Base-by-base conservation (phyloP, 345 rosid species). In the Citrus glauca region DNA sequence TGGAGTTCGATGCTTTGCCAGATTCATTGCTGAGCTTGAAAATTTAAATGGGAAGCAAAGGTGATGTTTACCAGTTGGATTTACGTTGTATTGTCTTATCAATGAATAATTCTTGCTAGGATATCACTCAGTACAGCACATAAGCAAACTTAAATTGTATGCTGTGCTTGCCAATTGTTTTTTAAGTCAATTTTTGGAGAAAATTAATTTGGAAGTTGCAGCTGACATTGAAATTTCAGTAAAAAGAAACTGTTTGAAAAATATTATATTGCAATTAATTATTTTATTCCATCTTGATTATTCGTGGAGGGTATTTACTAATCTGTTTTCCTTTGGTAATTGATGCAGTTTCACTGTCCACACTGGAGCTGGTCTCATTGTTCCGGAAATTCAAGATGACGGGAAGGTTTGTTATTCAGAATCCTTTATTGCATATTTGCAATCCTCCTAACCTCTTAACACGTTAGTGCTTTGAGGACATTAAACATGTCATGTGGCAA, bases 1-100 rank as follows among this genome's bases (percentile, higher is more conserved):
- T 76, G 99, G 98, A 42, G 95, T 96, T n/a, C 80, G 97, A 72
- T 96, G 98, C 85, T 93, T 97, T 78, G 99, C 98, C 2, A 90
- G 88, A 86, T 93, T 94, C 83, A 85, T 94, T 55, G 89, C 98
- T 1, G 91, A 97, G 87, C 85, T 94, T 78, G 93, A 97, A 77
- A 91, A 88, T 81, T 77, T 93, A 48, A 87, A 83, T 1, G 98
- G 98, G 65, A 89, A 76, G 76, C 89, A 85, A 22, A 91, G 97
- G 92, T 92, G 86, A 33, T 30, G 24, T 35, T 45, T 48, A 71
- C 37, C 45, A 42, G 57, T 37, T 28, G 30, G 6, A 24, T 60
- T 53, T 77, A 37, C 17, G 7, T 27, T 14, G 2, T 69, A 57
- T 27, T 40, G 1, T 59, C 27, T 17, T 60, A 19, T 59, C 10